Conservation (phyloP, 257 asterid genomes). For the Henckelia pumila region DNA sequence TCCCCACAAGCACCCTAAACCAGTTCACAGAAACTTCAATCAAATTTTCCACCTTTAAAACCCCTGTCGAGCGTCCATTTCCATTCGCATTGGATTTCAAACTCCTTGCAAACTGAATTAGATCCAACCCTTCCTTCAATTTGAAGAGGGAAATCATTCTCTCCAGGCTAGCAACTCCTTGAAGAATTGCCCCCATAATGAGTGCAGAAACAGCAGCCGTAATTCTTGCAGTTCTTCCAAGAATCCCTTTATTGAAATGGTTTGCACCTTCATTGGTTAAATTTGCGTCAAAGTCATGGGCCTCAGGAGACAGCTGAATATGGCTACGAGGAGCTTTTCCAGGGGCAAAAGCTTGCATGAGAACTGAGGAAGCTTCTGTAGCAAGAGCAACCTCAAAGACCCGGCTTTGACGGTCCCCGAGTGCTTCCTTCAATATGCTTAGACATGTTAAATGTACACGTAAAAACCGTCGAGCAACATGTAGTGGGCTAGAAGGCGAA, state of each 20-base stretch:
- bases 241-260: conserved; percentile 46
- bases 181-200: conserved; percentile 79
- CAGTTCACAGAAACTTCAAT: conserved; percentile 89
- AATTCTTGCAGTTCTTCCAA: conserved; percentile 59
- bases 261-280: conserved; percentile 48
- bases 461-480: conserved; percentile 69
- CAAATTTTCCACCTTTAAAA: conserved; percentile 59
- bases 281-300: conserved; percentile 57
- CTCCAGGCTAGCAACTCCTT: conserved; percentile 88
- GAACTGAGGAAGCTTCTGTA: conserved; percentile 79
- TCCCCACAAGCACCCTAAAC: conserved; percentile 98
- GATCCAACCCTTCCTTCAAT: conserved; percentile 86
- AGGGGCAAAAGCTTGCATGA: conserved; percentile 60
- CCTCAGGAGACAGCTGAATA: conserved; percentile 69
- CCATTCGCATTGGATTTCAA: conserved; percentile 78
- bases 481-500: conserved; percentile 54
- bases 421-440: conserved; percentile 86
- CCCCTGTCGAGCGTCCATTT: conserved; percentile 67
- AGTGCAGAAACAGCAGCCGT: conserved; percentile 82
- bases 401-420: conserved; percentile 97
- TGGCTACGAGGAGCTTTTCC: conserved; percentile 79
- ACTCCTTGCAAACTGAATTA: conserved; percentile 75
- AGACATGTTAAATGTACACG: conserved; percentile 79
- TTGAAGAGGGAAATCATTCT: conserved; percentile 86
- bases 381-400: conserved; percentile 98